Evolutionary conservation across 2,329 filamentous ascomycete species (phyloP), one percentile per base, ranked within the genome.

Genomic region (Talaromyces piceae): DNA sequence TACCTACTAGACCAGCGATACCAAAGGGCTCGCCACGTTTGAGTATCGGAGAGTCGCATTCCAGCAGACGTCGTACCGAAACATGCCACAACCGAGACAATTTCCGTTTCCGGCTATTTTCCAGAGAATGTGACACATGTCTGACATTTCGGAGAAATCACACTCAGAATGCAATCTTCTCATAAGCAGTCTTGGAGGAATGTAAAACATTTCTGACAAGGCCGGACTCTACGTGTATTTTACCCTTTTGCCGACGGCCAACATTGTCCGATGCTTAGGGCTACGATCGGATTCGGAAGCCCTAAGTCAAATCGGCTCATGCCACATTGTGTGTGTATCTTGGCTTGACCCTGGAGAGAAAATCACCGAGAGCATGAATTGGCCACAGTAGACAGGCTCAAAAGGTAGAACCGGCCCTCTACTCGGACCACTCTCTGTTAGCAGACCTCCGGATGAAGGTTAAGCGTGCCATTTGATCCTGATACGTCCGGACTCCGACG

Each of bases 201-300:
- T 37, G 5, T 18, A 33, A 16, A 16, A 16, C 3, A 33, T 33
- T 37, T 37, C 33, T 37, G 20, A 37, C 33, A 3, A 2, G 3
- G 33, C 16, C n/a, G 20, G 33, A 37, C 9, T 37, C 16, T n/a
- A 18, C 20, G 16, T n/a, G 16, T 18, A 18, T 37, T 37, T 18
- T 37, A n/a, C n/a, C 33, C 7, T 18, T 37, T 18, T 37, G 16
- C 33, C 16, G 20, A 37, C 9, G 16, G 16, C 16, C 6, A 18
- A 37, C 12, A 5, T 7, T 16, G n/a, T 9, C 20, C 16, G 33
- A 13, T n/a, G 11, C 22, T 8, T 41, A 41, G 39, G 37, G 22
- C 39, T 43, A 22, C 39, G 20, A 43, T 43, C 39, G 39, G 39
- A 43, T 23, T 43, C 39, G 39, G 39, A 43, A 43, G 25, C 39